Conservation (phyloP, 1,139 yeast species). For the Yamadazyma membranifaciens region DNA sequence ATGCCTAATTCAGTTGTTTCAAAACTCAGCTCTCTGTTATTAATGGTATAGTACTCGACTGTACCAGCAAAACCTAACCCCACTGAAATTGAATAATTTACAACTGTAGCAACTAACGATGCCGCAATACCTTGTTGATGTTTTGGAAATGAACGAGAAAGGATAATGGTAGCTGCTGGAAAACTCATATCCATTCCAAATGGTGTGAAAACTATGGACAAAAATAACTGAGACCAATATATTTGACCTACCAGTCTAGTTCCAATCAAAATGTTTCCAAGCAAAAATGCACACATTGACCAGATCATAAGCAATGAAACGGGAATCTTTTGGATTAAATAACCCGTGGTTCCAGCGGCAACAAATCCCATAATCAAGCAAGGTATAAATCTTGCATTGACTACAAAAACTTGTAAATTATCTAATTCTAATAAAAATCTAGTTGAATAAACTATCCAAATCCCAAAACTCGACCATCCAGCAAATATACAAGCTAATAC, state of each 20-base stretch:
- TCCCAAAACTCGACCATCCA: slow-evolving; percentile 64
- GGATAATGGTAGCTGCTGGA: slow-evolving; percentile 57
- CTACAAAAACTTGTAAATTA: slow-evolving; percentile 28
- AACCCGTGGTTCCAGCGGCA: slow-evolving; percentile 47
- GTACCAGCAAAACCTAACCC: slow-evolving; percentile 68
- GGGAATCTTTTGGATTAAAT: slow-evolving; percentile 35
- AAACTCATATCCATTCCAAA: slow-evolving; percentile 68
- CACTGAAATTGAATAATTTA: slow-evolving; percentile 61
- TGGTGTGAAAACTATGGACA: slow-evolving; percentile 44
- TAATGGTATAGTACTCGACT: slow-evolving; percentile 46
- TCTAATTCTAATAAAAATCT: slow-evolving; percentile 35
- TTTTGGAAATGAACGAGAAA: slow-evolving; percentile 50
- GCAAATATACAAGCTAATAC: slow-evolving; percentile 50
- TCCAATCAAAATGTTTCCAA: slow-evolving; percentile 14
- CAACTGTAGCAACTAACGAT: slow-evolving; percentile 57
- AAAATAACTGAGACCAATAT: slow-evolving; percentile 40
- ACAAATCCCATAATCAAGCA: slow-evolving; percentile 38
- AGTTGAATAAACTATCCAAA: slow-evolving; percentile 51
- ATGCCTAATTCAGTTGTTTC: slow-evolving; percentile 33
- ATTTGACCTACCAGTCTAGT: slow-evolving; percentile 14
- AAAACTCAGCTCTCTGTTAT: slow-evolving; percentile 20
- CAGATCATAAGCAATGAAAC: slow-evolving; percentile 42
- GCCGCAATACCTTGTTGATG: slow-evolving; percentile 66
- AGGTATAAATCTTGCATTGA: slow-evolving; percentile 42
- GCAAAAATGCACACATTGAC: slow-evolving; percentile 24